Conservation (phyloP, 208 protist species). For the Vickermania spadyakhi region DNA sequence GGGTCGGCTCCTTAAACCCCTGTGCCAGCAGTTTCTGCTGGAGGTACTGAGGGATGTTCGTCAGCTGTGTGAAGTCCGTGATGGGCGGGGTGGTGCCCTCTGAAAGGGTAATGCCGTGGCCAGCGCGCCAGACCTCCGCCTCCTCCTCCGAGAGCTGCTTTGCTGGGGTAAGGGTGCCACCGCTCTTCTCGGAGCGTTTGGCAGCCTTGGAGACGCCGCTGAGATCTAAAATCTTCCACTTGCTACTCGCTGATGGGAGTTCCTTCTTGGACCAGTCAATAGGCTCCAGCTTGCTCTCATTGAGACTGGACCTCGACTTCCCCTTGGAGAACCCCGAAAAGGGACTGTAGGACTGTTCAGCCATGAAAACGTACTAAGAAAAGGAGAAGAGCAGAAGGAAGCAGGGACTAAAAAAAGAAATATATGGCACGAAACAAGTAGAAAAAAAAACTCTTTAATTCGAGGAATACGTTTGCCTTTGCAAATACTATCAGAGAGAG, state of each 20-base stretch:
- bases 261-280: slow-evolving; percentile 56
- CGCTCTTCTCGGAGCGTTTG: slow-evolving; percentile 10
- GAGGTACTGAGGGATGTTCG: slow-evolving; percentile 53
- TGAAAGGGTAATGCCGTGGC: slow-evolving; percentile 58
- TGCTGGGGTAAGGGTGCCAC: not conserved
- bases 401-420: slow-evolving; percentile 7
- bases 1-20: slow-evolving; percentile 71
- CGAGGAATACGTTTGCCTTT: too few relatives aligned
- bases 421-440: slow-evolving; percentile 6
- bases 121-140: slow-evolving; percentile 47
- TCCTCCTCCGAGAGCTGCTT: slow-evolving; percentile 37
- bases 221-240: slow-evolving; percentile 75
- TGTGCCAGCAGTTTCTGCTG: slow-evolving; percentile 65
- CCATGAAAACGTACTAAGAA: slow-evolving; percentile 3
- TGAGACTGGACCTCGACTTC: slow-evolving; percentile 2
- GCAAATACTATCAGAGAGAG: too few relatives aligned
- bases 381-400: slow-evolving; percentile 7
- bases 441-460: too few relatives aligned
- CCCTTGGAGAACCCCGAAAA: slow-evolving; percentile 48
- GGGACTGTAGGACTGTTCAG: slow-evolving; percentile 52
- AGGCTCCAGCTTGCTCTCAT: slow-evolving; percentile 12
- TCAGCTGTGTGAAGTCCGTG: slow-evolving; percentile 58
- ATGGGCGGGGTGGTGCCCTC: slow-evolving; percentile 53
- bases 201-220: slow-evolving; percentile 48
- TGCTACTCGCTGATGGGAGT: slow-evolving; percentile 39